Conservation (phyloP, 441 rosid genomes). For the Melastoma candidum region DNA sequence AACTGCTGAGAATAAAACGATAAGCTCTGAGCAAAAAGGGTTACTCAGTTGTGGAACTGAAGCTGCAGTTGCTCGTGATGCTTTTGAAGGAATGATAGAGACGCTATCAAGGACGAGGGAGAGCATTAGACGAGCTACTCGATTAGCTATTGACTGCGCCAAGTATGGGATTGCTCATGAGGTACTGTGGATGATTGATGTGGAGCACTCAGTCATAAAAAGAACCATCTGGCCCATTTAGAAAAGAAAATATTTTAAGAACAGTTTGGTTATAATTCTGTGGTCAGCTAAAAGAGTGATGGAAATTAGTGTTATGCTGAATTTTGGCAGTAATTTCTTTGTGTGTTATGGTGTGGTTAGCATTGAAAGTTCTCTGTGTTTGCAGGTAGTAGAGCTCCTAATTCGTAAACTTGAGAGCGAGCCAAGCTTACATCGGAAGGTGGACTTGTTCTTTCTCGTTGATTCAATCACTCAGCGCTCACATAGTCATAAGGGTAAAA, state of each 20-base stretch:
- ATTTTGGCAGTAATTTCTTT: too few relatives aligned
- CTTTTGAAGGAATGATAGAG: constrained; percentile 99
- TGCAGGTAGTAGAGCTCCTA: constrained; percentile 94
- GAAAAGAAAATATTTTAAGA: too few relatives aligned
- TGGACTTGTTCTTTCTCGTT: constrained; percentile 89
- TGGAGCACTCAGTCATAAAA: too few relatives aligned
- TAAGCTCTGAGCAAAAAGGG: constrained; percentile 58
- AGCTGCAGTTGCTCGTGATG: constrained; percentile 97
- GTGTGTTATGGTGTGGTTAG: too few relatives aligned
- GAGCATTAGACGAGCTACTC: constrained; percentile 98
- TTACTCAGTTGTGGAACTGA: constrained; percentile 92
- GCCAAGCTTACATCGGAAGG: constrained; percentile 75
- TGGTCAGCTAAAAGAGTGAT: constrained; percentile 1
- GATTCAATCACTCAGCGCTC: constrained; percentile 98
- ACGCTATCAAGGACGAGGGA: constrained; percentile 97
- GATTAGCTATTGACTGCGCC: constrained; percentile 98
- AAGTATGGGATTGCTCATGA: constrained; percentile 94
- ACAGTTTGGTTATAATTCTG: too few relatives aligned
- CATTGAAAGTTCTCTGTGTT: background rate
- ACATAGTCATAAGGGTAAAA: constrained; percentile 70
- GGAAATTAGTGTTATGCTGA: constrained; percentile 13
- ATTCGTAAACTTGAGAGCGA: constrained; percentile 84
- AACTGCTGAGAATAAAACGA: constrained; percentile 65
- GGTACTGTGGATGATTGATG: constrained; percentile 30
- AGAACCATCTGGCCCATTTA: background rate